phyloP scores from a whole-genome alignment of 1,139 yeast genomes.

The Kodamaea fungicola region DNA sequence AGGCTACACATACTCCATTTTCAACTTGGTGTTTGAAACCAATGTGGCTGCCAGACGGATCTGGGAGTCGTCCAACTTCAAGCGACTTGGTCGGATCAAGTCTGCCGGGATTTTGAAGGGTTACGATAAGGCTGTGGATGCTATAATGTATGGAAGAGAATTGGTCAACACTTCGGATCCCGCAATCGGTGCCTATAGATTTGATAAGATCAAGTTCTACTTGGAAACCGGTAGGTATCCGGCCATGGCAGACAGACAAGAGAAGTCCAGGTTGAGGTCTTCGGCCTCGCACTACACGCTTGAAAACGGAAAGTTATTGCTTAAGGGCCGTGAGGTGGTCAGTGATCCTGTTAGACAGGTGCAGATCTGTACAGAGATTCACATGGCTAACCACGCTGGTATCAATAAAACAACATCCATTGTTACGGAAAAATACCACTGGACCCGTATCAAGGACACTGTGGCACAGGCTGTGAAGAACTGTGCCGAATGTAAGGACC shows the following conservation, averaged over 20 bases:
- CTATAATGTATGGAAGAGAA: conserved; percentile 64
- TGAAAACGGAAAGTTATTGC: conserved; percentile 66
- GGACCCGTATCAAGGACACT: conserved; percentile 89
- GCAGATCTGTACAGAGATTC: conserved; percentile 70
- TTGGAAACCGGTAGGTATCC: conserved; percentile 87
- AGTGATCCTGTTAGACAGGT: conserved; percentile 72
- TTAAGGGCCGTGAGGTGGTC: conserved; percentile 80
- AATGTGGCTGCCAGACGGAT: conserved; percentile 79
- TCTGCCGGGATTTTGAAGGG: conserved; percentile 88
- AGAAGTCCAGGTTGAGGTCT: conserved; percentile 79
- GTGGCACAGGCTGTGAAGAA: conserved; percentile 75
- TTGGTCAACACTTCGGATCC: conserved; percentile 50
- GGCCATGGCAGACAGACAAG: conserved; percentile 73
- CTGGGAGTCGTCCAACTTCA: conserved; percentile 76
- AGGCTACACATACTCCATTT: conserved; percentile 81
- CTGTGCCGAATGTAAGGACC: conserved; percentile 69
- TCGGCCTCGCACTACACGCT: conserved; percentile 76
- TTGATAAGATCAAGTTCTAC: conserved; percentile 75
- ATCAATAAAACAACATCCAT: conserved; percentile 81
- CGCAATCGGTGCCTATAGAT: conserved; percentile 55
- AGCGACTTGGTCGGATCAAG: conserved; percentile 71
- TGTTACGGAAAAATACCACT: conserved; percentile 78
- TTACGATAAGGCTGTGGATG: conserved; percentile 78
- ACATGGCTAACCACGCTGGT: conserved; percentile 75
- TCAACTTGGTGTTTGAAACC: conserved; percentile 85